A percentile compares a stretch with the other conserved stretches of the same genome.
phyloP scores from a whole-genome alignment of 2,329 filamentous ascomycete genomes.

The Exophiala mesophila region DNA sequence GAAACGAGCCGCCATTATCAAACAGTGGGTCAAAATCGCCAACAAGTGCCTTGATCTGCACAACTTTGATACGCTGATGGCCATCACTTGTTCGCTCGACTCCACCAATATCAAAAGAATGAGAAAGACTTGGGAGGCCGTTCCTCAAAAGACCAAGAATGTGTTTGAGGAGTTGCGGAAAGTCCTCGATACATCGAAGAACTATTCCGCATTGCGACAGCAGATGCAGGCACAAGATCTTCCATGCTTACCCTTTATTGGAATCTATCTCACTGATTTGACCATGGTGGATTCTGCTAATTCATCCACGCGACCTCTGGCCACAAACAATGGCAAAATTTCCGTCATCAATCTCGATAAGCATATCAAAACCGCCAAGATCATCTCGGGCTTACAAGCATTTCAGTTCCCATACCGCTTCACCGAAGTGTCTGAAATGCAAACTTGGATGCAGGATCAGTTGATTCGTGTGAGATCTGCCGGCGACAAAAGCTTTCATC shows the following conservation, averaged over 20 bases:
- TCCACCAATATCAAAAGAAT: conserved; percentile 85
- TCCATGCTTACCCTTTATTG: conserved; percentile 90
- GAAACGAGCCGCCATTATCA: conserved; percentile 83
- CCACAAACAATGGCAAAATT: conserved; percentile 58
- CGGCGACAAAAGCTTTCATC: conserved; percentile 59
- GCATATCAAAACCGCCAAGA: conserved; percentile 87
- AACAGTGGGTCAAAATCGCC: conserved; percentile 97
- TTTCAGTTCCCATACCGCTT: conserved; percentile 93
- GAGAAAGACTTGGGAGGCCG: conserved; percentile 83
- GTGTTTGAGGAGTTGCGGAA: conserved; percentile 71
- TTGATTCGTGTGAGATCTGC: conserved; percentile 67
- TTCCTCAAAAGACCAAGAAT: conserved; percentile 77
- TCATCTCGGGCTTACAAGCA: conserved; percentile 90
- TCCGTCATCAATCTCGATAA: conserved; percentile 97
- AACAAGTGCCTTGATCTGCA: conserved; percentile 79
- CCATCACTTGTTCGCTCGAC: conserved; percentile 90
- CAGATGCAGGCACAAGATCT: conserved; percentile 80
- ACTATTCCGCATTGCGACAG: conserved; percentile 80
- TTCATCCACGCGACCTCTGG: conserved; percentile 73
- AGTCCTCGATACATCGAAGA: conserved; percentile 85
- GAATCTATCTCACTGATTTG: conserved; percentile 92
- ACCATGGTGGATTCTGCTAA: conserved; percentile 96
- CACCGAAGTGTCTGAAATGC: conserved; percentile 76
- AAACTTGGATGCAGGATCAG: conserved; percentile 85
- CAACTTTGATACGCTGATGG: conserved; percentile 96